These are phyloP conservation scores for Gomphus sp. DNA, from an alignment of 1,284 basidiomycete species.

Conservation along the genomic window DNA sequence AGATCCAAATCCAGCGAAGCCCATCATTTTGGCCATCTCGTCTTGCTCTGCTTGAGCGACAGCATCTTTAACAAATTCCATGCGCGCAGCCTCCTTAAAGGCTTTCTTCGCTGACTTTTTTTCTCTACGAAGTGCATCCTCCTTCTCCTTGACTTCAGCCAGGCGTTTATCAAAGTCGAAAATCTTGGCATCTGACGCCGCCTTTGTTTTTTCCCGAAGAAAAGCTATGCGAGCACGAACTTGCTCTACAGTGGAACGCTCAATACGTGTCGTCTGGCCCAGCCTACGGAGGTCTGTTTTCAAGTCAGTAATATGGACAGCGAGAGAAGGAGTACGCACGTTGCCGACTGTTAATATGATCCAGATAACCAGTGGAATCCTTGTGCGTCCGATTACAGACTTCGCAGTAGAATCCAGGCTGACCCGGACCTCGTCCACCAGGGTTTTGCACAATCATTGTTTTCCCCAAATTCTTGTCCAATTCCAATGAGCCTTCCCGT, in stretches of 20 bases:
- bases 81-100: slow-evolving; percentile 59
- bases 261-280: slow-evolving; percentile 92
- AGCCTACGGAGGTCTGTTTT: slow-evolving; percentile 73
- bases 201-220: slow-evolving; percentile 79
- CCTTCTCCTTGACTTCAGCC: slow-evolving; percentile 71
- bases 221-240: slow-evolving; percentile 84
- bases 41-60: slow-evolving; percentile 36
- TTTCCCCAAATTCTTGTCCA: slow-evolving; percentile 88
- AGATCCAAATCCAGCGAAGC: slow-evolving; percentile 84
- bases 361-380: slow-evolving; percentile 87
- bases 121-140: slow-evolving; percentile 51
- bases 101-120: slow-evolving; percentile 68
- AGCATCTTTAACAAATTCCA: slow-evolving; percentile 50
- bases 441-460: slow-evolving; percentile 85
- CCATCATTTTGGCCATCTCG: slow-evolving; percentile 83
- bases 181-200: slow-evolving; percentile 70
- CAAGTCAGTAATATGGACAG: slow-evolving; percentile 1
- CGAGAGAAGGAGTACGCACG: slow-evolving; percentile 48
- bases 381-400: slow-evolving; percentile 87
- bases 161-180: slow-evolving; percentile 92
- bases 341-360: slow-evolving; percentile 91
- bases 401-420: slow-evolving; percentile 90
- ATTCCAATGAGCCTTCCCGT: slow-evolving; percentile 70
- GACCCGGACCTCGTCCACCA: slow-evolving; percentile 71
- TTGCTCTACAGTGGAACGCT: slow-evolving; percentile 84